These are phyloP conservation scores for Azolla pinnata DNA, from an alignment of 75 land plant genomes.

Conservation along the genomic window DNA sequence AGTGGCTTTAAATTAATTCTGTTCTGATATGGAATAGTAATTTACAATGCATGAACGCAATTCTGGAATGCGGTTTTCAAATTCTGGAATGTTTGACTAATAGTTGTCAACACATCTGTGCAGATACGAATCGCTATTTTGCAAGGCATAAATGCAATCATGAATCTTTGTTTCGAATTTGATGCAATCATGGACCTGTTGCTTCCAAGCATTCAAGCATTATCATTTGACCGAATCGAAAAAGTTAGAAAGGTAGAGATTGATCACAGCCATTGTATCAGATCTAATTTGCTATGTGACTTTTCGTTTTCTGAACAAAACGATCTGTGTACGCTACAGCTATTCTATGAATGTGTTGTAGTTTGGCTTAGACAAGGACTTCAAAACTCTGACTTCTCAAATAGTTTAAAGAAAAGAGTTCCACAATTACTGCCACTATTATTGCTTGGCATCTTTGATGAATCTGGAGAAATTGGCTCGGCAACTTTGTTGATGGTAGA, in stretches of 20 bases:
- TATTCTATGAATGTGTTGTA: slow-evolving; percentile 20
- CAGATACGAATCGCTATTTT: slow-evolving; percentile 32
- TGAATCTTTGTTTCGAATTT: slow-evolving; percentile 16
- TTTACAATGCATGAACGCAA: no score
- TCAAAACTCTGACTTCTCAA: background rate
- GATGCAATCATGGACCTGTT: slow-evolving; percentile 6
- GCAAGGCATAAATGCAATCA: slow-evolving; percentile 23
- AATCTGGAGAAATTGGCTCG: slow-evolving; percentile 18
- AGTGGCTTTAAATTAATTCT: no score
- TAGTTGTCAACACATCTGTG: slow-evolving; percentile 2
- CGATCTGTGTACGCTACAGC: slow-evolving; percentile 17
- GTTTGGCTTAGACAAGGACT: slow-evolving; percentile 21
- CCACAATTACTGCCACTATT: slow-evolving; percentile 24
- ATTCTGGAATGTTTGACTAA: background rate
- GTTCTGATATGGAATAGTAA: no score
- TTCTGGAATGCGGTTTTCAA: no score
- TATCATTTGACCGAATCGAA: slow-evolving; percentile 24
- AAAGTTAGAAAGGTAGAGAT: slow-evolving; percentile 23
- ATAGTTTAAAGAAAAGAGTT: background rate
- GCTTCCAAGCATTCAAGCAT: slow-evolving; percentile 15
- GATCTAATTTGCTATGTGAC: background rate
- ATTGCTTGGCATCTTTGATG: slow-evolving; percentile 26
- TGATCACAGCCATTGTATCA: no score
- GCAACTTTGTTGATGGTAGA: slow-evolving; percentile 11
- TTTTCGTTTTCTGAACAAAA: no score